Evolutionary conservation across 805 yeast genomes (phyloP), one percentile per base, ranked within the genome.

Genomic region (Yarrowia sp.): DNA sequence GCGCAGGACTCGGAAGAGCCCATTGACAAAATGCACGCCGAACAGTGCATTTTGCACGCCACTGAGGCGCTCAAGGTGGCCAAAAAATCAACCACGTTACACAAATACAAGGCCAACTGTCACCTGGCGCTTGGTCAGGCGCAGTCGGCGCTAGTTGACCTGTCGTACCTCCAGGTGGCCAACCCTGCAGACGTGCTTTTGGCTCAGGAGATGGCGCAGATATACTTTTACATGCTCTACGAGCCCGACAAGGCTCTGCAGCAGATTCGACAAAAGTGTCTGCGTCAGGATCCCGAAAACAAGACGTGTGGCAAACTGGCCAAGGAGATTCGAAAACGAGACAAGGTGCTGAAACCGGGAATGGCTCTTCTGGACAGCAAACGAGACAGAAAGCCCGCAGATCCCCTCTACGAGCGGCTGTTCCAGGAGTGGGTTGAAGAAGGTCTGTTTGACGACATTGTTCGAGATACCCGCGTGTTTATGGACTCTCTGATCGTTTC

Each of bases 251-350:
- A 79, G 26, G 81, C 88, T 0, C 75, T 82, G 70, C 79, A 74
- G 66, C 78, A 80, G 41, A 78, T 87, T 30, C 36, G 63, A 26
- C 83, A 87, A 68, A 85, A 82, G 67, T 92, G 98, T 73, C 77
- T 93, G 56, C 85, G 88, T 64, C 81, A 84, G 48, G 93, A 93
- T 74, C 89, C 90, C 74, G 97, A 90, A 67, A 82, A 81, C 68
- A 76, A 76, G 28, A 76, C 75, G 2, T 91, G 96, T 74, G 84
- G 85, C 69, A 66, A 76, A 67, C 70, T 76, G 10, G 68, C 70
- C 58, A 72, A 70, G 66, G 65, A 66, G 63, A 68, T 74, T 30
- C 68, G 75, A 26, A 49, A 66, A 56, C 67, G 70, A 11, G 70
- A 73, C 62, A 72, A 72, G 63, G 43, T 56, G 52, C 67, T 75